Base-by-base conservation (phyloP, 495 filamentous ascomycete genomes). In the Astrocystis sublimbata region DNA sequence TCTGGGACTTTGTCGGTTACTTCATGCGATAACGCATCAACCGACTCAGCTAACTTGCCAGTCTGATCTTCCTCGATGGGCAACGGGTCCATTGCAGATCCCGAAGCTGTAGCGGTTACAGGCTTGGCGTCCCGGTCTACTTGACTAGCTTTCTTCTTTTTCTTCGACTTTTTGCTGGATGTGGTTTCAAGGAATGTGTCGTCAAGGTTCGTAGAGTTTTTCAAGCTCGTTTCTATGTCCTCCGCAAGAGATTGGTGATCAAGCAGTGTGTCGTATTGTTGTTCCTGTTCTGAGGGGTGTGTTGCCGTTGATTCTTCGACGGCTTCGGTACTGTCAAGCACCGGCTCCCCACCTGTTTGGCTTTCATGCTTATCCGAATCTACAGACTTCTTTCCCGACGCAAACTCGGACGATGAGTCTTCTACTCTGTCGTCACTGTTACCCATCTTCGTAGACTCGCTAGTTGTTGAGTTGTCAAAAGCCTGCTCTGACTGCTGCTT, bases 71-170 rank as follows among this genome's bases (percentile, higher is more conserved):
- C 35, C 54, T 71, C 45, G 19, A 28, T 30, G 15, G 51, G 41
- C 13, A 13, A 13, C 13, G 33, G 53, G 19, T 61, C 54, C 15
- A 33, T 36, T 60, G 63, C 47, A 26, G 62, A 40, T 60, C 60
- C 73, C 52, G 53, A 40, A 52, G 63, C 47, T n/a, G 40, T 35
- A 17, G 23, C n/a, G n/a, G 52, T 63, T 28, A 21, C 51, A 49
- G 61, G 41, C 13, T 65, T 59, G 8, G 28, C 52, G n/a, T 68
- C 62, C 15, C 35, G 26, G 10, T 60, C 30, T 21, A 57, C 15
- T 56, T 67, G 65, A 36, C 57, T 65, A 21, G 53, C 61, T 61
- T 65, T 59, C 51, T 64, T 71, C 62, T 68, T 63, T 47, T 67
- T 62, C 62, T 65, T 65, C 17, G 49, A 57, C 54, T 57, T 66